Evolutionary conservation across 2,329 filamentous ascomycete genomes (phyloP).

Genomic region (Pseudocercospora macadamiae): DNA sequence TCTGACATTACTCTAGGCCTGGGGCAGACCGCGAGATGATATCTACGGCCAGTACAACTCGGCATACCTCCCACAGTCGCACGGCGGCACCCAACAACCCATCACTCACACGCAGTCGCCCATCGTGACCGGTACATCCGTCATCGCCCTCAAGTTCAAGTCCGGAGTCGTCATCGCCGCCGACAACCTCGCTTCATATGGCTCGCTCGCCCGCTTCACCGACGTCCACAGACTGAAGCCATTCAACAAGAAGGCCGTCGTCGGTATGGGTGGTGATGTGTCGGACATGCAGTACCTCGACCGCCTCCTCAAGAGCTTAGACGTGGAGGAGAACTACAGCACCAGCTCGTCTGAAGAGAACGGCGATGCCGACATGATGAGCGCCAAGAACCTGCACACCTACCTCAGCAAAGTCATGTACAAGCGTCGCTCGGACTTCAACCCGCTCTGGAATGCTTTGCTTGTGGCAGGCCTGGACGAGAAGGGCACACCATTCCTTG

Average conservation of each 20-base stretch:
- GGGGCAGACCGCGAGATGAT: constrained; percentile 75
- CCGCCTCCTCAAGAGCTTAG: constrained; percentile 82
- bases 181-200: constrained; percentile 97
- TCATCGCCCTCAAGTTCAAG: constrained; percentile 92
- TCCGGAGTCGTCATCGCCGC: constrained; percentile 95
- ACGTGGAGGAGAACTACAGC: constrained; percentile 86
- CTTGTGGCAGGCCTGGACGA: constrained; percentile 88
- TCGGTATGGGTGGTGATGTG: constrained; percentile 96
- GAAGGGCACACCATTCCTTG: constrained; percentile 81
- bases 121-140: constrained; percentile 94
- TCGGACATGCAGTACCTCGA: constrained; percentile 99
- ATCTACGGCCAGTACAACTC: constrained; percentile 92
- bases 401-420: constrained; percentile 97
- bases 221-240: constrained; percentile 92
- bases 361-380: constrained; percentile 57
- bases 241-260: constrained; percentile 80
- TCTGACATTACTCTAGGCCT: constrained; percentile 56
- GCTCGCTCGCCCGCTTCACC: constrained; percentile 91
- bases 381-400: constrained; percentile 92
- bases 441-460: constrained; percentile 96
- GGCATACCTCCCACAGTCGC: constrained; percentile 74
- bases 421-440: constrained; percentile 90
- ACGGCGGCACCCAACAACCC: constrained; percentile 52
- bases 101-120: constrained; percentile 89
- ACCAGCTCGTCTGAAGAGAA: constrained; percentile 70